phyloP scores from a whole-genome alignment of 2,329 filamentous ascomycete species.

The Fusarium luffae region DNA sequence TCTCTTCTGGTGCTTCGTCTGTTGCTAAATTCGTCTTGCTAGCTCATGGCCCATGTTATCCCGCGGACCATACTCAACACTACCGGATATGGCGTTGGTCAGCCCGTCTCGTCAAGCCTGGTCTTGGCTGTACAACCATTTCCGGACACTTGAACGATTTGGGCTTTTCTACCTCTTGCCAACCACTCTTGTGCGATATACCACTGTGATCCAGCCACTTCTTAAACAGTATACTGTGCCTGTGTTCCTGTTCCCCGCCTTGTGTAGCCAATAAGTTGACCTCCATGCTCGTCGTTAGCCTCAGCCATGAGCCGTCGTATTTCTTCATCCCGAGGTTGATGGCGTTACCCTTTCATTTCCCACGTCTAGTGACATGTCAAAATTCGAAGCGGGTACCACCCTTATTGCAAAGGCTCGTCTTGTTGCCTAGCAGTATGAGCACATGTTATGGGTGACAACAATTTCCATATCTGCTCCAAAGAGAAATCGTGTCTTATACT shows the following conservation, averaged over 20 bases:
- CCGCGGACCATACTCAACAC: slow-evolving; percentile 38
- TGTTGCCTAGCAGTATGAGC: slow-evolving; percentile 30
- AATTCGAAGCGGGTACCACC: not conserved
- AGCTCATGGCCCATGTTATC: slow-evolving; percentile 40
- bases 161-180: slow-evolving; percentile 42
- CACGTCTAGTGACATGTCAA: not conserved
- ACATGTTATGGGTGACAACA: not conserved
- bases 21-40: slow-evolving; percentile 26
- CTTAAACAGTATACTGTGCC: slow-evolving; percentile 43
- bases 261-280: not conserved
- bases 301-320: slow-evolving; percentile 25
- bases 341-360: not conserved
- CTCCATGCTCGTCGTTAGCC: slow-evolving; percentile 8
- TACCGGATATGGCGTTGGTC: slow-evolving; percentile 35
- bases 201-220: slow-evolving; percentile 45
- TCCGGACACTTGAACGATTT: slow-evolving; percentile 42
- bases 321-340: slow-evolving; percentile 2
- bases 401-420: slow-evolving; percentile 22
- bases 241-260: slow-evolving; percentile 22
- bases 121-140: slow-evolving; percentile 47
- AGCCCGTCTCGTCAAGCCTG: slow-evolving; percentile 44
- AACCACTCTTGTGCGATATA: slow-evolving; percentile 32
- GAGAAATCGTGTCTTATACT: not conserved
- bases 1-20: not conserved
- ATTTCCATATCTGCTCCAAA: not conserved